Evolutionary conservation across 2,329 filamentous ascomycete species (phyloP).

Genomic region (Paecilomyces variotii): DNA sequence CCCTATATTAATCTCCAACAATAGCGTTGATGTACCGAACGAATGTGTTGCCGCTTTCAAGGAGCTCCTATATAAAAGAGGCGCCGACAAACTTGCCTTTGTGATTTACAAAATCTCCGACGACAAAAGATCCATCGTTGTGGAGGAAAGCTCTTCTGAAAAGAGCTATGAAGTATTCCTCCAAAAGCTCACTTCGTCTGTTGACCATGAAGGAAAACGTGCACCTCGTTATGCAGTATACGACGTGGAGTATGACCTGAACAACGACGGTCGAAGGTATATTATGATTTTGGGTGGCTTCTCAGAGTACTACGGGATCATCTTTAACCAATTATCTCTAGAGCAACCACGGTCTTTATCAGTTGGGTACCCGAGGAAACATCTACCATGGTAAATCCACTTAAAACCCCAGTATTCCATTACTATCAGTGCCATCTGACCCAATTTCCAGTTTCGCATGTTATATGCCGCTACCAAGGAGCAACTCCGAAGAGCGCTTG

Average conservation of each 20-base stretch:
- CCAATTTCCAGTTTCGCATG: conserved; percentile 9
- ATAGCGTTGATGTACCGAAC: no score
- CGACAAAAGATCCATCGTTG: conserved; percentile 3
- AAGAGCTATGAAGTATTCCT: conserved; percentile 7
- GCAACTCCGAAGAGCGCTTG: conserved; percentile 4
- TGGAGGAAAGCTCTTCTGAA: conserved; percentile 6
- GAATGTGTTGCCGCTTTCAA: conserved; percentile 1
- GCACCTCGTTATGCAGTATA: conserved; percentile 9
- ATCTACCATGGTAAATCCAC: conserved; percentile 5
- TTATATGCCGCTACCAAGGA: conserved; percentile 9
- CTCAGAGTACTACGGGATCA: no score
- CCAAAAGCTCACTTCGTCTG: conserved; percentile 4
- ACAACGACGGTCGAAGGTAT: conserved; percentile 5
- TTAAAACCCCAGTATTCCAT: no score
- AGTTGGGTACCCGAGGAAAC: conserved; percentile 8
- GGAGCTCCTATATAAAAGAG: conserved; percentile 1
- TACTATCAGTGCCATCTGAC: no score
- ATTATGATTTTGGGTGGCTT: no score
- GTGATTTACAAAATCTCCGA: conserved; percentile 9
- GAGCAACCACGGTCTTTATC: conserved; percentile 7
- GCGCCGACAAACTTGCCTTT: conserved; percentile 3
- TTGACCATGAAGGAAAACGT: neutral
- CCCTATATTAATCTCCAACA: neutral
- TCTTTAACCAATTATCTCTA: no score
- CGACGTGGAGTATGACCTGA: conserved; percentile 11